Evolutionary conservation across 805 yeast genomes (phyloP).

Genomic region (Lipomyces kockii): DNA sequence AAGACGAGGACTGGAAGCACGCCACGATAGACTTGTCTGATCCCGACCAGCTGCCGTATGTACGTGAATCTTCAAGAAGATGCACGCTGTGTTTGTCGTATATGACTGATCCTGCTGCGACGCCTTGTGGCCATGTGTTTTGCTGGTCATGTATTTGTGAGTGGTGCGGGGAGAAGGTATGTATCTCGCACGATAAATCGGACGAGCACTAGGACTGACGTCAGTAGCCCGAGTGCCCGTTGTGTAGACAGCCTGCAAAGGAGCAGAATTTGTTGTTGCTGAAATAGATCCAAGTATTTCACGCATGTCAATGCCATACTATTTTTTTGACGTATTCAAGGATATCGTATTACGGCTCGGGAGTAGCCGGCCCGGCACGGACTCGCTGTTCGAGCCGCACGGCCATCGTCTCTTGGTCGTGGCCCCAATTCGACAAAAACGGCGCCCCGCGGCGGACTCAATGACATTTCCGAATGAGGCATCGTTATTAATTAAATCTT

Average conservation of each 20-base stretch:
- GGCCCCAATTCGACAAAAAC: too few relatives aligned
- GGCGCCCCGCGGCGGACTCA: too few relatives aligned
- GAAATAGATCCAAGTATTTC: slow-evolving; percentile 42
- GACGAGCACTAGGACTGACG: not conserved
- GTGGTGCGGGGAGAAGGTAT: slow-evolving; percentile 76
- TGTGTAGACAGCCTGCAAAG: slow-evolving; percentile 74
- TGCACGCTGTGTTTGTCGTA: slow-evolving; percentile 84
- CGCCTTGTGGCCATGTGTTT: slow-evolving; percentile 89
- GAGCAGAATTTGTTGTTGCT: slow-evolving; percentile 68
- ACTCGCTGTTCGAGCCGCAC: too few relatives aligned
- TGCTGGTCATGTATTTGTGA: slow-evolving; percentile 91
- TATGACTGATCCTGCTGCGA: slow-evolving; percentile 82
- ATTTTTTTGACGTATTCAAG: too few relatives aligned
- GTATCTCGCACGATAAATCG: not conserved
- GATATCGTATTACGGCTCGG: too few relatives aligned
- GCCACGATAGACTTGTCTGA: slow-evolving; percentile 60
- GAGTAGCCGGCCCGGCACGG: too few relatives aligned
- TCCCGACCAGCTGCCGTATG: slow-evolving; percentile 61
- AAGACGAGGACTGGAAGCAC: not conserved
- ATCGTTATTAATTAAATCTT: not conserved
- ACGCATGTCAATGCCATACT: too few relatives aligned
- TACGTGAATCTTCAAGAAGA: slow-evolving; percentile 70
- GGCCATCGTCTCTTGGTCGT: too few relatives aligned
- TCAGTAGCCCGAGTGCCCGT: slow-evolving; percentile 75
- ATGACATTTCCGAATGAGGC: not conserved